Percentiles rank a stretch among this genome's conserved stretches.
Conservation (phyloP, 805 yeast species). For the Isabelozyma heimii region DNA sequence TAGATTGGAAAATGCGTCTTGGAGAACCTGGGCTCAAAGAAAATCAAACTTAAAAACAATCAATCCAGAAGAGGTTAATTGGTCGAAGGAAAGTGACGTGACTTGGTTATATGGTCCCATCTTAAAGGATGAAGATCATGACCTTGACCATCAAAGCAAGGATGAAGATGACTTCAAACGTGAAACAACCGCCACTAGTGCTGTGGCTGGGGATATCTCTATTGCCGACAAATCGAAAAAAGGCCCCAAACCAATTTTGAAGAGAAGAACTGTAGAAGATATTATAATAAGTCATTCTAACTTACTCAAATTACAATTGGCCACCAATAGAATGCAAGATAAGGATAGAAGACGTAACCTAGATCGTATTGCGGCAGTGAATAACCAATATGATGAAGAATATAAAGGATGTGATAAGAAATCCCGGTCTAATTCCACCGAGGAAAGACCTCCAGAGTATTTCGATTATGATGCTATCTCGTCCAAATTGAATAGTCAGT, state of each 20-base stretch:
- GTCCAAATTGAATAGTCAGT: slow-evolving; percentile 42
- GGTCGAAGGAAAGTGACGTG: slow-evolving; percentile 96
- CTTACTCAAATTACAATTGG: slow-evolving; percentile 38
- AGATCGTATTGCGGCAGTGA: slow-evolving; percentile 1
- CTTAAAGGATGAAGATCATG: slow-evolving; percentile 42
- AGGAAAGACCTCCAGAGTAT: slow-evolving; percentile 34
- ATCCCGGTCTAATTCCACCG: slow-evolving; percentile 7
- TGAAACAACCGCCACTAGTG: slow-evolving; percentile 36
- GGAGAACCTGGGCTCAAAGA: slow-evolving; percentile 95
- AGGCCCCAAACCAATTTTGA: slow-evolving; percentile 76
- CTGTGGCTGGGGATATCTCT: slow-evolving; percentile 45
- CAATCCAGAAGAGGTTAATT: slow-evolving; percentile 86
- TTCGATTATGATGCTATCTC: slow-evolving; percentile 44
- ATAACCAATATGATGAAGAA: slow-evolving; percentile 3
- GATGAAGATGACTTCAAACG: slow-evolving; percentile 7
- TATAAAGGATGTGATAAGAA: neutral
- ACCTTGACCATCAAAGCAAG: slow-evolving; percentile 14
- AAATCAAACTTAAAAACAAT: slow-evolving; percentile 68
- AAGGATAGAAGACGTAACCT: slow-evolving; percentile 22
- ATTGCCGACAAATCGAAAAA: slow-evolving; percentile 27
- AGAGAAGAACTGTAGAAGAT: slow-evolving; percentile 82
- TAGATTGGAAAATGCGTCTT: slow-evolving; percentile 57
- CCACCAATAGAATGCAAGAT: slow-evolving; percentile 32
- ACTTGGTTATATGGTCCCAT: slow-evolving; percentile 98
- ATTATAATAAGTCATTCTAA: slow-evolving; percentile 65